Conservation (phyloP, 225 moss, liverwort and hornwort genomes). For the Bryum argenteum region DNA sequence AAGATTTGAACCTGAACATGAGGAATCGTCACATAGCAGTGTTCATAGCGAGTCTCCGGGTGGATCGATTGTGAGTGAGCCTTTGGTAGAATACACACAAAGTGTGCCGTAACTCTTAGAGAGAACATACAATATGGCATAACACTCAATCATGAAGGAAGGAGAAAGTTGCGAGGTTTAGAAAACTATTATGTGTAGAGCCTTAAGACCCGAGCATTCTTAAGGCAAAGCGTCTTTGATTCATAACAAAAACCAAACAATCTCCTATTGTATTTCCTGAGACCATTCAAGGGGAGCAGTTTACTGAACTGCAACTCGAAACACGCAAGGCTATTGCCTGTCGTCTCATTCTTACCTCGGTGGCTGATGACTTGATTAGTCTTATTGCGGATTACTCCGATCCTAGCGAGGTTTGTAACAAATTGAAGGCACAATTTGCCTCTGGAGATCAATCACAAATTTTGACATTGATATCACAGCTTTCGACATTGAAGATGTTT, state of each 20-base stretch:
- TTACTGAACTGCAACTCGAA: not conserved
- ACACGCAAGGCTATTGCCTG: not conserved
- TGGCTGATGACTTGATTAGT: not conserved
- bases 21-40: no score
- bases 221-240: not conserved
- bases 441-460: not conserved
- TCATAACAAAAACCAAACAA: not conserved
- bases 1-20: no score
- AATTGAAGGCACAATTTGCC: not conserved
- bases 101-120: no score
- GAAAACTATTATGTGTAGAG: not conserved
- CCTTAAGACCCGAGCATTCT: not conserved
- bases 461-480: not conserved
- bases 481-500: rapidly evolving
- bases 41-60: no score
- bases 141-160: not conserved
- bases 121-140: no score
- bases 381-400: not conserved
- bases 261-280: not conserved
- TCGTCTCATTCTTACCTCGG: rapidly evolving
- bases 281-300: not conserved
- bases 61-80: no score
- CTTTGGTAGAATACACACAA: no score
- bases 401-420: not conserved
- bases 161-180: not conserved